Conservation (phyloP, 2,329 filamentous ascomycete species). For the Cytospora schulzeri region DNA sequence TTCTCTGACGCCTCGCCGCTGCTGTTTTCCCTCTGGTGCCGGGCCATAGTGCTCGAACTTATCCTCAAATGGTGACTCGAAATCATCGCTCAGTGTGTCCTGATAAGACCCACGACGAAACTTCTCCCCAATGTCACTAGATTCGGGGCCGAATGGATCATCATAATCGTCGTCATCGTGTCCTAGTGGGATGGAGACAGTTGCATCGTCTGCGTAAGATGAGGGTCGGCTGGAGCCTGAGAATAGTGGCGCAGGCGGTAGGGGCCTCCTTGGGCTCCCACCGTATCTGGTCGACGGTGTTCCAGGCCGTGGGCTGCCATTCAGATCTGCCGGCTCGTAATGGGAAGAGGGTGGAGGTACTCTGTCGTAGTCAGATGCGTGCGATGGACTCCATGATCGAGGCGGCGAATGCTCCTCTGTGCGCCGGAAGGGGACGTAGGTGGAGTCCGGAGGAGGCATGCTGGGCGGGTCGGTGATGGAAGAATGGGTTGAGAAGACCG, state of each 20-base stretch:
- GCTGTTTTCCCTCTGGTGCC: constrained; percentile 83
- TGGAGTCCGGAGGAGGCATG: constrained; percentile 64
- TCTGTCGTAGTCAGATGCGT: constrained; percentile 49
- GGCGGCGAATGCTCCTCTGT: constrained; percentile 54
- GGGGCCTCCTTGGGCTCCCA: constrained; percentile 80
- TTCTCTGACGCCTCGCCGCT: constrained; percentile 80
- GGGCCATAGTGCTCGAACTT: constrained; percentile 84
- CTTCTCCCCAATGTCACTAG: constrained; percentile 51
- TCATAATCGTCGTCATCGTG: constrained; percentile 69
- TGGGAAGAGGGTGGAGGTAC: constrained; percentile 70
- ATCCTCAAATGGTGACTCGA: constrained; percentile 40
- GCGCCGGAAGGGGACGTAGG: constrained; percentile 61
- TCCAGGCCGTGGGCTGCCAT: constrained; percentile 86
- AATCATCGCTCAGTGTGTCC: constrained; percentile 54
- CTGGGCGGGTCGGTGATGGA: constrained; percentile 61
- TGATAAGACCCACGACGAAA: constrained; percentile 63
- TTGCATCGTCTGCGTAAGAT: constrained; percentile 66
- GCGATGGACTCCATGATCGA: constrained; percentile 39
- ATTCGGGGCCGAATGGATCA: constrained; percentile 71
- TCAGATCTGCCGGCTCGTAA: constrained; percentile 86
- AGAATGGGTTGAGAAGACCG: constrained; percentile 50
- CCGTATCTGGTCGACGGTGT: constrained; percentile 89
- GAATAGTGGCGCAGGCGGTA: constrained; percentile 88
- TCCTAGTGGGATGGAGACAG: constrained; percentile 70
- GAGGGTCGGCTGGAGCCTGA: constrained; percentile 53